phyloP scores from a whole-genome alignment of 2,329 filamentous ascomycete species.

The Cucurbitaria berberidis region DNA sequence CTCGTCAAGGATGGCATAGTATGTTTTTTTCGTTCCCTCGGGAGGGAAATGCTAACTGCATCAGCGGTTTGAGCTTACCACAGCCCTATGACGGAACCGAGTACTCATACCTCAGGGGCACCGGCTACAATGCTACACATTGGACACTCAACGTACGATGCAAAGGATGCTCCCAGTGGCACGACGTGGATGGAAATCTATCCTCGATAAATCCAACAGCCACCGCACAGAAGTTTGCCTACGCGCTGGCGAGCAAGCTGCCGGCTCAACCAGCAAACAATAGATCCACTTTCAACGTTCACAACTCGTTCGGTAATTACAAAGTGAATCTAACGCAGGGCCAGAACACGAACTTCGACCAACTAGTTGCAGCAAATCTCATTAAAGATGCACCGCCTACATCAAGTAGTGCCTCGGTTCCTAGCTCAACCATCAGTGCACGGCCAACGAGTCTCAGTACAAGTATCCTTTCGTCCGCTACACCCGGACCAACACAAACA shows the following conservation, averaged over 20 bases:
- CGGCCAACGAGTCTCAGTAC: conserved; percentile 24
- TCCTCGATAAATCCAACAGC: conserved; percentile 24
- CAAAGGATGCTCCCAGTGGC: conserved; percentile 39
- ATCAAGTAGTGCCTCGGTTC: conserved; percentile 12
- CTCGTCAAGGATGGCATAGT: conserved; percentile 56
- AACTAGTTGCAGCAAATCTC: conserved; percentile 32
- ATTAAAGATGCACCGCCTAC: conserved; percentile 20
- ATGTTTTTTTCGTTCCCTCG: conserved; percentile 24
- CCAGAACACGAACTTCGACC: conserved; percentile 34
- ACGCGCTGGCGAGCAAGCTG: conserved; percentile 25
- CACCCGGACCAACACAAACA: conserved; percentile 21
- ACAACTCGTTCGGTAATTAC: conserved; percentile 37
- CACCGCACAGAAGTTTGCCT: conserved; percentile 31
- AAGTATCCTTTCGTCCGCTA: conserved; percentile 10
- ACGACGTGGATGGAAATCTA: conserved; percentile 33
- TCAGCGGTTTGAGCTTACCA: conserved; percentile 37
- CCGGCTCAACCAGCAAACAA: conserved; percentile 39
- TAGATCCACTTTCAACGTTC: conserved; percentile 39
- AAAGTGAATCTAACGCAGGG: conserved; percentile 30
- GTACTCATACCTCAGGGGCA: conserved; percentile 41
- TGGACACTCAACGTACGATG: conserved; percentile 42
- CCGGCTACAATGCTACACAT: conserved; percentile 40
- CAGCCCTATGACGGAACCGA: conserved; percentile 33
- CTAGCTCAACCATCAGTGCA: conserved; percentile 14
- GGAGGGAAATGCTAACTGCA: conserved; percentile 8